Base-by-base conservation (phyloP, 2,329 filamentous ascomycete genomes). In the Nothomitra cinnamomea region DNA sequence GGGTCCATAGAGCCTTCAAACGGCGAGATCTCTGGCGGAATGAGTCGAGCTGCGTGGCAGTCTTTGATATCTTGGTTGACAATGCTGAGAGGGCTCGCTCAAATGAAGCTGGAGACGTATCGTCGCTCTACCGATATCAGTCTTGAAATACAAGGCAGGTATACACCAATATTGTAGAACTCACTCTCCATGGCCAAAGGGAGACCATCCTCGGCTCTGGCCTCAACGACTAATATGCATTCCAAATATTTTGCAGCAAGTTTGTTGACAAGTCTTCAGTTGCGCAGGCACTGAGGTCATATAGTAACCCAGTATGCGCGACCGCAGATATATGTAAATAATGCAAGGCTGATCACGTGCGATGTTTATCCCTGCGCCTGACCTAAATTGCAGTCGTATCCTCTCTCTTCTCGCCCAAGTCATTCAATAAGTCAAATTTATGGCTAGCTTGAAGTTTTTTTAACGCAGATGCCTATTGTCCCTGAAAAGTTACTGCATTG, bases 11-110 rank as follows among this genome's bases (percentile, higher is more conserved):
- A 38, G 87, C 86, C 60, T 85, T 90, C 61, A 83, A 77, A 55
- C 89, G 83, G 55, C 90, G 80, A 51, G 85, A 80, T 57, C 77
- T 78, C 60, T 83, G 76, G 48, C 87, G 80, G 40, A 84, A 75
- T 42, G 72, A 73, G 62, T 95, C 88, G 59, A 95, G 82, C 52
- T 76, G 79, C 42, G 82, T 71, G 61, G 84, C 84, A 1, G 83
- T 80, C 58, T 80, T 77, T 41, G 82, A 75, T 66, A 98, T 95
- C 70, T 92, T 95, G 52, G 74, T 72, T 10, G 89, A 85, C 47
- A 98, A 78, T 22, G 79, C 75, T 8, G 87, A 86, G 28, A 98
- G 80, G 1, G 83, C 80, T 73, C 89, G 95, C 70, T 98, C 92
- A 65, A 96, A 98, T 2, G 83, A 86, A 52, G 88, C 89, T 24